phyloP scores from a whole-genome alignment of 768 basidiomycete species.

The Paxillus involutus region DNA sequence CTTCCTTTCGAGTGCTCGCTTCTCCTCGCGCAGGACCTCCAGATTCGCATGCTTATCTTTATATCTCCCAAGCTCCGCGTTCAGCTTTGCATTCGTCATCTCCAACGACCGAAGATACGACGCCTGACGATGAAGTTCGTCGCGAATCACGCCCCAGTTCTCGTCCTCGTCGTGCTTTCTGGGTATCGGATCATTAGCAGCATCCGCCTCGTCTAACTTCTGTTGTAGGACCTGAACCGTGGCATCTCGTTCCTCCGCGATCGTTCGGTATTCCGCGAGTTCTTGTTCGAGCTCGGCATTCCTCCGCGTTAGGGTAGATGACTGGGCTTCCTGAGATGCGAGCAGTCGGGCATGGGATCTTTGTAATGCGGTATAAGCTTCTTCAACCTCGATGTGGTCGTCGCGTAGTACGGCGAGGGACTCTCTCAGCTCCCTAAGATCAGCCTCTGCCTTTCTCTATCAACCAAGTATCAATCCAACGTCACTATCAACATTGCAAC shows the following conservation, averaged over 20 bases:
- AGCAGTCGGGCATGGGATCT: conserved; percentile 50
- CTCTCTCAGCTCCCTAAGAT: conserved; percentile 52
- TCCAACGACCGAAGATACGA: conserved; percentile 62
- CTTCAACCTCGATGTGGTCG: conserved; percentile 60
- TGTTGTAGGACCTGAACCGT: conserved; percentile 46
- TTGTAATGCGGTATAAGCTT: conserved; percentile 48
- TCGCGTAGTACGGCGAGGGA: conserved; percentile 51
- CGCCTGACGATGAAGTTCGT: conserved; percentile 68
- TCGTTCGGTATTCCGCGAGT: conserved; percentile 38
- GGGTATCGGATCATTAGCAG: conserved; percentile 31
- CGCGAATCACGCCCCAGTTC: conserved; percentile 61
- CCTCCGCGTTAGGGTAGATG: conserved; percentile 48
- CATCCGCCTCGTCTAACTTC: conserved; percentile 45
- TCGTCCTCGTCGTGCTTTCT: conserved; percentile 43
- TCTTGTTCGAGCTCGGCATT: conserved; percentile 48
- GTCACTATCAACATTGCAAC: too few relatives aligned
- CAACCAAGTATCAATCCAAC: background rate
- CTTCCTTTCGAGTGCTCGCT: conserved; percentile 58
- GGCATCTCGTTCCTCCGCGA: conserved; percentile 41
- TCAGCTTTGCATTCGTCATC: conserved; percentile 53
- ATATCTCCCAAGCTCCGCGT: conserved; percentile 50
- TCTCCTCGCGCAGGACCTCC: conserved; percentile 76
- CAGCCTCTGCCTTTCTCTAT: conserved; percentile 50
- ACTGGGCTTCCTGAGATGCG: conserved; percentile 50
- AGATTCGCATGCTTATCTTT: conserved; percentile 58